Evolutionary conservation across 768 basidiomycete species (phyloP).

Genomic region (Saitozyma podzolica): DNA sequence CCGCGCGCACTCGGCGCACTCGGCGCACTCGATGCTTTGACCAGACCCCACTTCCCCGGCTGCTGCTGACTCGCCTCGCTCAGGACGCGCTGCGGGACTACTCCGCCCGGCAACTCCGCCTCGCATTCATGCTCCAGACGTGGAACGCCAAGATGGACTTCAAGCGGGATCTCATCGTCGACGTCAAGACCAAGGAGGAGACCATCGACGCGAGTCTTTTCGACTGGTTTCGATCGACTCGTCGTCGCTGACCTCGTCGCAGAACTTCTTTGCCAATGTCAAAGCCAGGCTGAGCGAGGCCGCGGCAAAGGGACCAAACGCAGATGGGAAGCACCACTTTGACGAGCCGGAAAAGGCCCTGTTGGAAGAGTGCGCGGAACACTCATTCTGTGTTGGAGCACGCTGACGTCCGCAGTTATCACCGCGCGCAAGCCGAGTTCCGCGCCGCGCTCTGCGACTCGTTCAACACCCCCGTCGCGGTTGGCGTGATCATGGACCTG

Average conservation of each 20-base stretch:
- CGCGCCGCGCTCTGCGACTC: constrained; percentile 88
- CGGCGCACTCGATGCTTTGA: neutral
- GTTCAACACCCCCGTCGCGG: constrained; percentile 87
- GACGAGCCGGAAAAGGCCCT: constrained; percentile 66
- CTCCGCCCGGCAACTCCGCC: constrained; percentile 80
- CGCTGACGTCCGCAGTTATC: constrained; percentile 59
- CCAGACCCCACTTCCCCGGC: no score
- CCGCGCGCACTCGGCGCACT: neutral
- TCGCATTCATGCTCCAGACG: constrained; percentile 83
- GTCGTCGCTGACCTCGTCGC: constrained; percentile 1
- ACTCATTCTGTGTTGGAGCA: neutral
- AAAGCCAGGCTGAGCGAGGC: constrained; percentile 74
- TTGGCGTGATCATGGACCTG: constrained; percentile 73
- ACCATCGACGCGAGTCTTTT: constrained; percentile 71
- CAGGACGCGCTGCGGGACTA: constrained; percentile 84
- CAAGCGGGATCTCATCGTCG: constrained; percentile 78
- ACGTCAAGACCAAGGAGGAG: constrained; percentile 80
- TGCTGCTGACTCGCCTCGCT: constrained; percentile 2
- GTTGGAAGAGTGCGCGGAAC: constrained; percentile 60
- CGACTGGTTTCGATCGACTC: neutral
- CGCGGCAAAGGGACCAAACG: constrained; percentile 31
- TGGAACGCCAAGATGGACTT: constrained; percentile 96
- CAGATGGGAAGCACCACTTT: constrained; percentile 55
- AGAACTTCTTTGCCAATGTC: constrained; percentile 92
- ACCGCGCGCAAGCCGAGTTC: constrained; percentile 74